Evolutionary conservation across 164 flowering plant genomes (phyloP), one percentile per base, ranked within the genome.

Genomic region (Tinospora cordifolia): DNA sequence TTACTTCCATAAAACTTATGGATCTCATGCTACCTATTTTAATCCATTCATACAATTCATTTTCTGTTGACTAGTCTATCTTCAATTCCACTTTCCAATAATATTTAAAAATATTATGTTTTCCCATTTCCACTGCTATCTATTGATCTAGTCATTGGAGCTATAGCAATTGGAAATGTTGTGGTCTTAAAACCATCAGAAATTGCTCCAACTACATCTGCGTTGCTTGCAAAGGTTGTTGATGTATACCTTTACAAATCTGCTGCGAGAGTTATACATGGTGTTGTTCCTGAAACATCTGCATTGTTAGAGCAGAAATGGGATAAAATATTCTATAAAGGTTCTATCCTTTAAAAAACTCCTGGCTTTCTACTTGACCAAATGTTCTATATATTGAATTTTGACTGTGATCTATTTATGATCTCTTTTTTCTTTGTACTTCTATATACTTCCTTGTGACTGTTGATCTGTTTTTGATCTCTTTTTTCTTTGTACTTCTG

Each of bases 321-420:
- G 97, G 98, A 93, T 75, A 93, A 93, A 80, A 93, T 93, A 75
- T 83, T 85, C 63, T 91, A 87, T 79, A 93, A 97, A 84, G 97
- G 98, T 87, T 57, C 66, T 51, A 60, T 26, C 49, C 36, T 30
- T 70, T 69, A 65, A 8, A 41, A 19, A 15, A 19, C 38, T 39
- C 12, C 12, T 21, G 34, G 8, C 24, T 0, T 27, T 17, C 39
- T 15, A 38, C 38, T 51, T 57, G 39, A 6, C 26, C n/a, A 9
- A 51, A 27, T 26, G 21, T 5, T 27, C 22, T 26, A 9, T n/a
- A 22, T 51, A n/a, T 15, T 51, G 22, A 15, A 17, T 51, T n/a
- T 36, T 69, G 64, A 5, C 34, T 21, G 36, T 17, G 7, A 22
- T 58, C 5, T 51, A 51, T 51, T 51, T 51, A 17, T 51, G 59